Evolutionary conservation across 768 basidiomycete species (phyloP).

Genomic region (Termitomyces heimii): DNA sequence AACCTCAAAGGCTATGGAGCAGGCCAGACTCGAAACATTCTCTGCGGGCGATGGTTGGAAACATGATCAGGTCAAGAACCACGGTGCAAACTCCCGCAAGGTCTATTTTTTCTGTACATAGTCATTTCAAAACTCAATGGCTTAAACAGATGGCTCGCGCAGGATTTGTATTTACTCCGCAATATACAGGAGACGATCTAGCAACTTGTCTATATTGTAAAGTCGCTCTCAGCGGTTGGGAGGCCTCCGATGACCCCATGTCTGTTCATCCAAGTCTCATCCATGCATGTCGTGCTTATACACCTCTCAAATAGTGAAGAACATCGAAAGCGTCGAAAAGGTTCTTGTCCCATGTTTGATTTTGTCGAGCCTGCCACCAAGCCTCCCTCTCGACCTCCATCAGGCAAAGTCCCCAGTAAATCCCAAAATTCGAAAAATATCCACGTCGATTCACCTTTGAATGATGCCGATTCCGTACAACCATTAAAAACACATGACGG

Average conservation of each 20-base stretch:
- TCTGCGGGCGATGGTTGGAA: conserved; percentile 52
- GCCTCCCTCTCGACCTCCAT: conserved; percentile 19
- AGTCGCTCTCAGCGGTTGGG: conserved; percentile 80
- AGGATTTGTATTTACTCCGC: conserved; percentile 80
- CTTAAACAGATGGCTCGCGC: conserved; percentile 74
- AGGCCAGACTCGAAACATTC: conserved; percentile 67
- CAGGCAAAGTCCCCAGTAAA: conserved; percentile 24
- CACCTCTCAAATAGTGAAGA: conserved; percentile 47
- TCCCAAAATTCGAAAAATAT: conserved; percentile 18
- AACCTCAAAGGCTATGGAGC: conserved; percentile 61
- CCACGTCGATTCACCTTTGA: conserved; percentile 20
- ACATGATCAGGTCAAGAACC: conserved; percentile 55
- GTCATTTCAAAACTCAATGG: not conserved
- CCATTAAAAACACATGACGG: conserved; percentile 37
- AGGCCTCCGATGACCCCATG: conserved; percentile 81
- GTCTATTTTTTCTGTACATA: conserved; percentile 24
- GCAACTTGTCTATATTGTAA: conserved; percentile 86
- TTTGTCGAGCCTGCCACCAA: conserved; percentile 14
- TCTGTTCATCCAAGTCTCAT: conserved; percentile 32
- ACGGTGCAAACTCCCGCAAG: conserved; percentile 69
- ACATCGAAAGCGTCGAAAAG: conserved; percentile 57
- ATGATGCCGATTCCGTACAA: conserved; percentile 29
- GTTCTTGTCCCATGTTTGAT: conserved; percentile 37
- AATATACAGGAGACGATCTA: conserved; percentile 64
- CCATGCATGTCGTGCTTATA: conserved; percentile 4